phyloP scores from a whole-genome alignment of 2,329 filamentous ascomycete species.

The Immersiporthe knoxdaviesiana region DNA sequence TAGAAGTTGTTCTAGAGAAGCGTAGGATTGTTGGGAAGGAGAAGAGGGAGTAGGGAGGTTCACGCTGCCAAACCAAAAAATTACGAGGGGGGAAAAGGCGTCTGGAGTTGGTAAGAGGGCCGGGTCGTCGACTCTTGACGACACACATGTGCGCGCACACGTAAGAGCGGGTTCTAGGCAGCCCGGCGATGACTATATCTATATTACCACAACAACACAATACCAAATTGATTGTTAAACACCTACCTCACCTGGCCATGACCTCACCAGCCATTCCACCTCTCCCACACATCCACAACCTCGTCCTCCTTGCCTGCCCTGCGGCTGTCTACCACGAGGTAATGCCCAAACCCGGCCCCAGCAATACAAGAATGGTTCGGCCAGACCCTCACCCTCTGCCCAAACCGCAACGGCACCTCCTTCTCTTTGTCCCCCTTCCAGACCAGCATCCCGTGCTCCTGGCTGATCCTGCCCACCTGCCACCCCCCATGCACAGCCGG shows the following conservation, averaged over 20 bases:
- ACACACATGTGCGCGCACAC: slow-evolving; percentile 1
- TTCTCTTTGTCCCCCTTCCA: slow-evolving; percentile 58
- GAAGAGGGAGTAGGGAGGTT: not conserved
- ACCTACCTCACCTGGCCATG: too few relatives aligned
- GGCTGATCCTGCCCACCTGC: slow-evolving; percentile 72
- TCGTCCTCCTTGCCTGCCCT: slow-evolving; percentile 56
- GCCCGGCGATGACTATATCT: slow-evolving; percentile 19
- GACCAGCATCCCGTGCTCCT: slow-evolving; percentile 76
- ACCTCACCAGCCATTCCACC: slow-evolving; percentile 70
- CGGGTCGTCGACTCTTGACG: slow-evolving; percentile 17
- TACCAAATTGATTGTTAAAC: slow-evolving; percentile 18
- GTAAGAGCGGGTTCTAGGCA: slow-evolving; percentile 12
- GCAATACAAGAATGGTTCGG: slow-evolving; percentile 83
- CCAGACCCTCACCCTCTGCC: slow-evolving; percentile 72
- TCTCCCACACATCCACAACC: slow-evolving; percentile 75
- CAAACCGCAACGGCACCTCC: slow-evolving; percentile 57
- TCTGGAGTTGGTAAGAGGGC: slow-evolving; percentile 28
- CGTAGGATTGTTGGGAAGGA: not conserved
- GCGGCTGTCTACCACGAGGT: slow-evolving; percentile 71
- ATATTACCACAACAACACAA: slow-evolving; percentile 10
- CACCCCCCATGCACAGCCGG: slow-evolving; percentile 54
- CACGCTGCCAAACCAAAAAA: slow-evolving; percentile 15
- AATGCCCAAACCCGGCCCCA: slow-evolving; percentile 71
- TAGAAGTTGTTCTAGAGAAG: not conserved
- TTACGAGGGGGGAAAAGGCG: slow-evolving; percentile 21